phyloP scores from a whole-genome alignment of 352 stramenopile genomes.

The Pythium aphanidermatum region DNA sequence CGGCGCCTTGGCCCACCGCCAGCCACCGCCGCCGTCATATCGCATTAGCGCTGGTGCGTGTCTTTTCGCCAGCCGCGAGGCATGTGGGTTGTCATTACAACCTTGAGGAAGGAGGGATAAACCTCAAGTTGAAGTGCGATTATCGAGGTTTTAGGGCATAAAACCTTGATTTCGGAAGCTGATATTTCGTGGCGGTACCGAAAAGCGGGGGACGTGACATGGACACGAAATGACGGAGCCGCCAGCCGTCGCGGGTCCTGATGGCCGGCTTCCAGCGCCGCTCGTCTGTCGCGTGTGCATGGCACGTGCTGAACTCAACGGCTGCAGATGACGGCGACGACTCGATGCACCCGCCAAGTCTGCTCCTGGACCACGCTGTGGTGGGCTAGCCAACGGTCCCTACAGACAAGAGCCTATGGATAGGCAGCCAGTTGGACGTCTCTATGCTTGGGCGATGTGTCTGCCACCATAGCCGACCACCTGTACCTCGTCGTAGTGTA shows the following conservation, averaged over 20 bases:
- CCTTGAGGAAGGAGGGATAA: neutral
- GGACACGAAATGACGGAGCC: neutral
- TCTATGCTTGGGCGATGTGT: no score
- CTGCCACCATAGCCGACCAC: no score
- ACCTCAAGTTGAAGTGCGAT: constrained; percentile 1
- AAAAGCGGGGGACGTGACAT: neutral
- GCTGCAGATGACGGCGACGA: no score
- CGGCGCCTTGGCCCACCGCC: constrained; percentile 8
- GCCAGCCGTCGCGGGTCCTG: neutral
- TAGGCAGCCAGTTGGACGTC: no score
- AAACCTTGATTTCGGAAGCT: neutral
- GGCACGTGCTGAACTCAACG: neutral
- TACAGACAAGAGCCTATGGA: no score
- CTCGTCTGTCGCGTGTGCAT: neutral
- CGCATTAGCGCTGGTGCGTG: constrained; percentile 8
- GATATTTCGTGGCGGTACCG: neutral
- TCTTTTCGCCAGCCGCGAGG: constrained; percentile 10
- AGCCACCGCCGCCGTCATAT: constrained; percentile 7
- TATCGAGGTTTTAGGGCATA: no score
- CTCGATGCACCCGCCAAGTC: no score
- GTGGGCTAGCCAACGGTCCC: no score
- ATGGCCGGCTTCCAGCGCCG: neutral
- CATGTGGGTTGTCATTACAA: neutral
- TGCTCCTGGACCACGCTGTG: no score
- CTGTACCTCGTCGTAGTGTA: no score